Base-by-base conservation (phyloP, 2,329 filamentous ascomycete species). In the Colletotrichum sp. region DNA sequence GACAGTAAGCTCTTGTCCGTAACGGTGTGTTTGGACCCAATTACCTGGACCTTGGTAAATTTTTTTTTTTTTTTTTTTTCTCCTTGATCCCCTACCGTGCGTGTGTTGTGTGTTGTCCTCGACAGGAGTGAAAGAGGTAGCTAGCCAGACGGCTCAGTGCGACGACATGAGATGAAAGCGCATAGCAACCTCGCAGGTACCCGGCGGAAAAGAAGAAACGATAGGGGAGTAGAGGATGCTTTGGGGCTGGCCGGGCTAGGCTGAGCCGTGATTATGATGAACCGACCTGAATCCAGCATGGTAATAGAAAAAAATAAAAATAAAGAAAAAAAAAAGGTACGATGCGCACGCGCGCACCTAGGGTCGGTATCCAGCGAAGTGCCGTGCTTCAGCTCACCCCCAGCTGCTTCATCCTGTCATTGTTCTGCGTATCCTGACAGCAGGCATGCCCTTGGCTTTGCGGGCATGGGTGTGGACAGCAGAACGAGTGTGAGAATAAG, bases 121-220 rank as follows among this genome's bases (percentile, higher is more conserved):
- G n/a, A 16, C 58, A 21, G 34, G 56, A 62, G 34, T 55, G 38
- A 43, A 43, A 26, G 38, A 56, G 56, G 28, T 72, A 65, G 55
- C 55, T 43, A 30, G 38, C 36, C 38, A 38, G n/a, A 48, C 56
- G 26, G 65, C 56, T 26, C 30, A 58, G 65, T 48, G 64, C 70
- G 28, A 72, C 56, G 24, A 38, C 43, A 36, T 21, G 71, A 32
- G 67, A 38, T 68, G 75, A 34, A 48, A 76, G 61, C 55, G 65
- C 32, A 66, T n/a, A 43, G 36, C 21, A 30, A 43, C 52, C 55
- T 76, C 21, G 73, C 36, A 65, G 52, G 61, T 32, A 71, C 55
- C 68, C 72, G 38, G 34, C 60, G 30, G 71, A 52, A 60, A 75
- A 66, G 64, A 75, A 71, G 68, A 56, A 56, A 70, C 15, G 56